Evolutionary conservation across 306 rosid species (phyloP).

Genomic region (Geum urbanum): DNA sequence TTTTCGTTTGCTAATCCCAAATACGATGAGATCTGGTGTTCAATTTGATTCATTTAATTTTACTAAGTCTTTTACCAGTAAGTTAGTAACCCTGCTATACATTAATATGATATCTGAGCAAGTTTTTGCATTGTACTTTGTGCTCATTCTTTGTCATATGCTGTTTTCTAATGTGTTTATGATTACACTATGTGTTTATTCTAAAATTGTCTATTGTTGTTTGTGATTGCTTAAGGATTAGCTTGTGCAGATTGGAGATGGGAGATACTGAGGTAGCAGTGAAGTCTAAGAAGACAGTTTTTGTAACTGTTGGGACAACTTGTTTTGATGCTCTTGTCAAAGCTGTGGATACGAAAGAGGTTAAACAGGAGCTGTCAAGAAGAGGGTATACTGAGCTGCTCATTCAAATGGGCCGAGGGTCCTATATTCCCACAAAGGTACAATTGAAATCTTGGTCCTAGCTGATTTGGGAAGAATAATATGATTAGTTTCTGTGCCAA

Average conservation of each 20-base stretch:
- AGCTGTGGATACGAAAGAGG: conserved; percentile 43
- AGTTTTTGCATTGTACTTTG: background rate
- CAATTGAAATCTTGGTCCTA: background rate
- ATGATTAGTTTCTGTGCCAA: background rate
- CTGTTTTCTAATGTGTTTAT: background rate
- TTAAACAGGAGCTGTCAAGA: conserved; percentile 43
- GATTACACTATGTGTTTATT: background rate
- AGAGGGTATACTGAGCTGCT: conserved; percentile 74
- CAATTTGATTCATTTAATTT: conserved; percentile 72
- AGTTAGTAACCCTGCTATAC: conserved; percentile 57
- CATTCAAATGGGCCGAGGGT: conserved; percentile 81
- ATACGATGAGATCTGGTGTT: conserved; percentile 45
- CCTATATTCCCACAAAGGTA: conserved; percentile 67
- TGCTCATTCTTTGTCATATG: background rate
- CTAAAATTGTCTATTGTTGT: background rate
- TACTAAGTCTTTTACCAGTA: conserved; percentile 31
- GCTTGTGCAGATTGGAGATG: conserved; percentile 20
- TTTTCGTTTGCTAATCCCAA: conserved; percentile 71
- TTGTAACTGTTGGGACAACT: conserved; percentile 84
- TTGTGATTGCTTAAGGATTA: background rate
- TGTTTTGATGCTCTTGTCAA: conserved; percentile 71
- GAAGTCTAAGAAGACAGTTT: conserved; percentile 41
- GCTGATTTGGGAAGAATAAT: background rate
- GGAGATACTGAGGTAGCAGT: conserved; percentile 31
- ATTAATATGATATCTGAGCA: background rate